Conservation (phyloP, 2,329 filamentous ascomycete genomes). For the Ramularia endophylla region DNA sequence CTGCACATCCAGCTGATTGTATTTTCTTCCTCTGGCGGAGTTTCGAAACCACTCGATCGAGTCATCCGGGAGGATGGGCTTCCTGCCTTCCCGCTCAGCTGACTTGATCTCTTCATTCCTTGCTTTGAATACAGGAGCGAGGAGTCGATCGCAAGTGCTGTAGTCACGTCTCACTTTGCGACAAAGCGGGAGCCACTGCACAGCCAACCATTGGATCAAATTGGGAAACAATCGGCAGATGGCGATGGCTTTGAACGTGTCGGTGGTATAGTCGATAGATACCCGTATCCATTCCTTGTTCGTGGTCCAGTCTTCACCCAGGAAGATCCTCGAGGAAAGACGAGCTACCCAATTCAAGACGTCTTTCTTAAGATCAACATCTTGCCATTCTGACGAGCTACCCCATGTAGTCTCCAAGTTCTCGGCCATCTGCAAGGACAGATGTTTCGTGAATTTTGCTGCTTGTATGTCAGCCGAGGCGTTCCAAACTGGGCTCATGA, state of each 20-base stretch:
- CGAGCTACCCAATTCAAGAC: conserved; percentile 34
- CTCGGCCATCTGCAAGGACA: background rate
- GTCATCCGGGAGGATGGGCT: conserved; percentile 17
- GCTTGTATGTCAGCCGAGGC: background rate
- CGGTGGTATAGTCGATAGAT: conserved; percentile 33
- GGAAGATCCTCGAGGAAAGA: conserved; percentile 37
- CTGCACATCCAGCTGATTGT: conserved; percentile 18
- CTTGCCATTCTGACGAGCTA: conserved; percentile 11
- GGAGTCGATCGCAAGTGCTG: conserved; percentile 28
- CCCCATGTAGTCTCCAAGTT: conserved; percentile 4
- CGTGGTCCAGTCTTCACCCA: conserved; percentile 32
- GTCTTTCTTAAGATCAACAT: conserved; percentile 17
- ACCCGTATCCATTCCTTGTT: conserved; percentile 37
- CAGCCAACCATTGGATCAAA: conserved; percentile 30
- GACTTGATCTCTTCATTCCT: conserved; percentile 13
- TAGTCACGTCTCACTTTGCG: conserved; percentile 29
- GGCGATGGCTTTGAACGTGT: conserved; percentile 29
- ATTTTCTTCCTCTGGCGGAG: conserved; percentile 15
- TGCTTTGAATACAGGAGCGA: conserved; percentile 29
- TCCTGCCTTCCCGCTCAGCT: conserved; percentile 7
- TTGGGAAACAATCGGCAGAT: conserved; percentile 32
- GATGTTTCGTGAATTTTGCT: conserved; percentile 6
- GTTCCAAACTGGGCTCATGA: too few relatives aligned
- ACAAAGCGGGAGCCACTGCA: conserved; percentile 32
- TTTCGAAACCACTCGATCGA: conserved; percentile 26